Conservation (phyloP, 768 basidiomycete genomes). For the Ephemerocybe angulata region DNA sequence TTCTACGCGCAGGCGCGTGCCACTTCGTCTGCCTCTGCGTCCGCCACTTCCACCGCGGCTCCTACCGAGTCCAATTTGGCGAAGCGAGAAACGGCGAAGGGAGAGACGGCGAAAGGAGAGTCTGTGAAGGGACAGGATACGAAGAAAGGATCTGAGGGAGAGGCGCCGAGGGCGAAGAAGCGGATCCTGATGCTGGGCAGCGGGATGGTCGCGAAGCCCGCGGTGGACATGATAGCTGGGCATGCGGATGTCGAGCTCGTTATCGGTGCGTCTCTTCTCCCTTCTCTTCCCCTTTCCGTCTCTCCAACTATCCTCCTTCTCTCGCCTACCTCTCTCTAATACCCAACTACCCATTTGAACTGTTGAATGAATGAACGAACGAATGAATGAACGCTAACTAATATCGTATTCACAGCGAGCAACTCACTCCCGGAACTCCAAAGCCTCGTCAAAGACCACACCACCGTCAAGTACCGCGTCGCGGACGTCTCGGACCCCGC, state of each 20-base stretch:
- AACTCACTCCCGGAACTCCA: constrained; percentile 63
- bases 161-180: constrained; percentile 38
- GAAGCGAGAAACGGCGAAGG: neutral
- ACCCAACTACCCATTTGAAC: too few relatives aligned
- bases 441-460: constrained; percentile 38
- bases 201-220: constrained; percentile 94
- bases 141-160: neutral
- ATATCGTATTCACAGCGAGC: constrained; percentile 49
- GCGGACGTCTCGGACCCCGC: constrained; percentile 55
- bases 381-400: neutral
- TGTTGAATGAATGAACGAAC: too few relatives aligned
- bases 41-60: neutral
- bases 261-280: constrained; percentile 57
- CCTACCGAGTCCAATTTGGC: neutral
- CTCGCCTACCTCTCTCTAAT: constrained; percentile 6
- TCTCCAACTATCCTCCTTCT: too few relatives aligned
- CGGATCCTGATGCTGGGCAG: constrained; percentile 81
- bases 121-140: neutral
- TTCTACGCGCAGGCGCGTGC: constrained; percentile 26
- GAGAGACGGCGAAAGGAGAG: neutral
- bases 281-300: too few relatives aligned
- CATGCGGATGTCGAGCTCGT: constrained; percentile 62
- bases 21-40: neutral
- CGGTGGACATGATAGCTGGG: constrained; percentile 68
- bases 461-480: constrained; percentile 51